Evolutionary conservation across 306 rosid species (phyloP), one percentile per base, ranked within the genome.

Genomic region (Dryas octopetala): DNA sequence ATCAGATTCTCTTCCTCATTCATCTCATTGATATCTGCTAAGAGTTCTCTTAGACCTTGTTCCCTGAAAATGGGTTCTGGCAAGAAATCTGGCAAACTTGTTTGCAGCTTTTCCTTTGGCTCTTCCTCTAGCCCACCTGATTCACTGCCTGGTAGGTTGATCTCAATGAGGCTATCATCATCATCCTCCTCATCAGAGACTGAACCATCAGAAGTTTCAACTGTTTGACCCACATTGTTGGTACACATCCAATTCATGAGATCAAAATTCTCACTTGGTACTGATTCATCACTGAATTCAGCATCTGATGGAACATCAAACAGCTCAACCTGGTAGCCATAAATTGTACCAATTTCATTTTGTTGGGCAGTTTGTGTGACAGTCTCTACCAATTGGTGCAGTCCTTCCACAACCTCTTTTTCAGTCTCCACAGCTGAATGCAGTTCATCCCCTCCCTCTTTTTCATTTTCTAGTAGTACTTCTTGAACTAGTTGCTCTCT

Each of bases 1-100:
- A 90, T 86, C 15, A 90, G 79, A 66, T 79, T 90, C 9, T 90
- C 96, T 81, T 90, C 92, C 71, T 87, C 94, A 28, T 83, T 89
- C 81, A 87, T 83, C 61, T 77, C 86, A 76, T 78, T 88, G 10
- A 83, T 79, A 67, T 90, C 93, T 81, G 67, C 88, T n/a, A 88
- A 72, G 19, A 88, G 78, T 69, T 88, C 91, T 81, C 75, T 54
- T 6, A 86, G 67, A 28, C 80, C 79, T 65, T 73, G 78, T 46
- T 90, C 80, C 74, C 58, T 73, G 73, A 83, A 80, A 47, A 81
- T 66, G 52, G 83, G 79, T 46, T 84, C 90, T 7, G 73, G 76
- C 55, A 85, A 77, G 52, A 82, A 81, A 43, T 84, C 90, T 7
- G 73, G 76, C 55, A 85, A 77, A 59, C 68, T 68, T 28, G 84